A percentile compares a stretch with the other conserved stretches of the same genome.
Evolutionary conservation across 305 asterid species (phyloP).

Genomic region (Nicotiana rustica): DNA sequence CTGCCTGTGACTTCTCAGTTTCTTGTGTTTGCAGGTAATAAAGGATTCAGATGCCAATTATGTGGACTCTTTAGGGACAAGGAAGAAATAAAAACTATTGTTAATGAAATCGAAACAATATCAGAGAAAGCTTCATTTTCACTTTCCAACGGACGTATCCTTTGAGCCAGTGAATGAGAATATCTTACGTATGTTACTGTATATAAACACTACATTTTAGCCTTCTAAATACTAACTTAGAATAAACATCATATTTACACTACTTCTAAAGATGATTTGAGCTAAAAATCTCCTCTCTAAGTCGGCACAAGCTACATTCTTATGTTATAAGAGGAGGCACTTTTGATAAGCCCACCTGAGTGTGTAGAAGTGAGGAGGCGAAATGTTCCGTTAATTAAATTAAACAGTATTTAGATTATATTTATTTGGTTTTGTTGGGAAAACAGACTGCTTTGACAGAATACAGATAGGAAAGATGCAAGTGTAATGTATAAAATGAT

Average conservation of each 20-base stretch:
- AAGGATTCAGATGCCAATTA: slow-evolving; percentile 78
- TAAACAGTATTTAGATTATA: background rate
- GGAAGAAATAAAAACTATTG: slow-evolving; percentile 65
- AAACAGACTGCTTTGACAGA: slow-evolving; percentile 21
- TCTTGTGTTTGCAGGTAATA: slow-evolving; percentile 58
- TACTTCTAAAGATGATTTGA: background rate
- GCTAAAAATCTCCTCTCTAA: background rate
- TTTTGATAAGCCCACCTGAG: background rate
- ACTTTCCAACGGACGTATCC: slow-evolving; percentile 78
- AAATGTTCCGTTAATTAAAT: background rate
- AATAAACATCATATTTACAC: background rate
- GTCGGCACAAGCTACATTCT: background rate
- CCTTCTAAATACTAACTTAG: background rate
- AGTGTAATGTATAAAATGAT: slow-evolving; percentile 58
- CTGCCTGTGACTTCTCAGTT: slow-evolving; percentile 35
- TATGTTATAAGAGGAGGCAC: background rate
- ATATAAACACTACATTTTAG: background rate
- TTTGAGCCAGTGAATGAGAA: slow-evolving; percentile 38
- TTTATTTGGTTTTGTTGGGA: background rate
- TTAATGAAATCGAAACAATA: slow-evolving; percentile 56
- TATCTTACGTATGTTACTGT: background rate
- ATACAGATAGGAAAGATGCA: slow-evolving; percentile 62
- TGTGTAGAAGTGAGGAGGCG: background rate
- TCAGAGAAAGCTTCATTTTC: slow-evolving; percentile 63
- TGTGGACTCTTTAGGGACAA: slow-evolving; percentile 84